Evolutionary conservation across 2,329 filamentous ascomycete species (phyloP).

Genomic region (Diaporthe eres): DNA sequence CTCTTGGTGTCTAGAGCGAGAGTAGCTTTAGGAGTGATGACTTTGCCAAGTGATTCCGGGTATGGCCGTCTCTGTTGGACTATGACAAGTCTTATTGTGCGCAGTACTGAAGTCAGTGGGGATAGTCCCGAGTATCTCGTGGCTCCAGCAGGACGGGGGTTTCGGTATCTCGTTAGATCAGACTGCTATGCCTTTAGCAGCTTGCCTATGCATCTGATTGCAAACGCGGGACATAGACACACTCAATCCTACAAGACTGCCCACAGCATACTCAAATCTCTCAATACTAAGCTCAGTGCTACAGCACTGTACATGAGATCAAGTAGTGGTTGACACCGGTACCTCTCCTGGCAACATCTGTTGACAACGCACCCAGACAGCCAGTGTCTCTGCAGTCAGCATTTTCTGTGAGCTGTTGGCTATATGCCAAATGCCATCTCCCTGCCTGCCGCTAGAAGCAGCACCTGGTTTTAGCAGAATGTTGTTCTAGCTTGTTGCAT

Average conservation of each 20-base stretch:
- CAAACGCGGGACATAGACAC: not conserved
- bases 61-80: not conserved
- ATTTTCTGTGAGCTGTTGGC: not conserved
- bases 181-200: not conserved
- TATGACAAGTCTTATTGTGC: not conserved
- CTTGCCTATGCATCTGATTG: not conserved
- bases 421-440: not conserved
- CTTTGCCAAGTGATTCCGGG: not conserved
- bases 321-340: not conserved
- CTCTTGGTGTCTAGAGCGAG: not conserved
- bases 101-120: too few species aligned
- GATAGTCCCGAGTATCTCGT: not conserved
- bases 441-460: not conserved
- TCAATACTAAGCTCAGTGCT: not conserved
- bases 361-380: not conserved
- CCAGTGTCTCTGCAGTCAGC: not conserved
- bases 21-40: not conserved
- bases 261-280: not conserved
- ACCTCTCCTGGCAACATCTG: not conserved
- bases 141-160: not conserved
- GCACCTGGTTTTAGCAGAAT: too few species aligned
- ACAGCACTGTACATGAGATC: not conserved
- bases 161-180: not conserved
- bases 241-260: not conserved
- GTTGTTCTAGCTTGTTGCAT: not conserved